Conservation (phyloP, 2,329 filamentous ascomycete species). For the Neoascochyta sp. region DNA sequence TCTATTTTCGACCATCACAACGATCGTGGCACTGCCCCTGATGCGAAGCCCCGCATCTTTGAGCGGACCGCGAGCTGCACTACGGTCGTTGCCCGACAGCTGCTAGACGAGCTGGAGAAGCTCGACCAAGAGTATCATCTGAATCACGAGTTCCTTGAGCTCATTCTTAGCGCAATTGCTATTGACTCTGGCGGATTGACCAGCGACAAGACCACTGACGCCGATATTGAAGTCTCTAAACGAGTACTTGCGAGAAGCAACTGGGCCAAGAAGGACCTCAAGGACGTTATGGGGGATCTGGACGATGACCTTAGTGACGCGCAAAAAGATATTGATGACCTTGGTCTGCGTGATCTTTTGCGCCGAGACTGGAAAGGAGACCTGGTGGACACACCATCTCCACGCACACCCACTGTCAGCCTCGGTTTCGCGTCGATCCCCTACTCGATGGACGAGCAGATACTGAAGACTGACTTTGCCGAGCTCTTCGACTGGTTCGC, state of each 20-base stretch:
- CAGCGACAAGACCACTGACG: slow-evolving; percentile 36
- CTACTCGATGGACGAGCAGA: slow-evolving; percentile 47
- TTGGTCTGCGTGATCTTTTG: slow-evolving; percentile 45
- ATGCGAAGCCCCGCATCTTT: slow-evolving; percentile 45
- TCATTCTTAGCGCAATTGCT: slow-evolving; percentile 47
- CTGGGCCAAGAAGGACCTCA: slow-evolving; percentile 40
- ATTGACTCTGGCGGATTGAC: slow-evolving; percentile 46
- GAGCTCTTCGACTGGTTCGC: slow-evolving; percentile 51
- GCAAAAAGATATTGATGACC: slow-evolving; percentile 43
- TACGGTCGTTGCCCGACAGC: slow-evolving; percentile 45
- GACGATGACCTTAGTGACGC: slow-evolving; percentile 41
- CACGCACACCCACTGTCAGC: slow-evolving; percentile 46
- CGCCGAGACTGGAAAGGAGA: slow-evolving; percentile 50
- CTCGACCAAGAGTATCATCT: slow-evolving; percentile 47
- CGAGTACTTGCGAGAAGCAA: slow-evolving; percentile 43
- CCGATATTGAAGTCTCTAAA: slow-evolving; percentile 39
- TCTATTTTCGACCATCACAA: slow-evolving; percentile 49
- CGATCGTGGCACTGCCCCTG: slow-evolving; percentile 41
- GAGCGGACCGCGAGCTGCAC: slow-evolving; percentile 47
- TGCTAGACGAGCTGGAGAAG: slow-evolving; percentile 46
- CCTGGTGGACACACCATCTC: slow-evolving; percentile 46
- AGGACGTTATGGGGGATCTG: slow-evolving; percentile 44
- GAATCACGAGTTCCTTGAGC: slow-evolving; percentile 49
- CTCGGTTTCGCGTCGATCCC: slow-evolving; percentile 48
- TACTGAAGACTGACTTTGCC: slow-evolving; percentile 45